These are phyloP conservation scores for Nemania sp. DNA, from an alignment of 2,329 filamentous ascomycete genomes.

Conservation along the genomic window DNA sequence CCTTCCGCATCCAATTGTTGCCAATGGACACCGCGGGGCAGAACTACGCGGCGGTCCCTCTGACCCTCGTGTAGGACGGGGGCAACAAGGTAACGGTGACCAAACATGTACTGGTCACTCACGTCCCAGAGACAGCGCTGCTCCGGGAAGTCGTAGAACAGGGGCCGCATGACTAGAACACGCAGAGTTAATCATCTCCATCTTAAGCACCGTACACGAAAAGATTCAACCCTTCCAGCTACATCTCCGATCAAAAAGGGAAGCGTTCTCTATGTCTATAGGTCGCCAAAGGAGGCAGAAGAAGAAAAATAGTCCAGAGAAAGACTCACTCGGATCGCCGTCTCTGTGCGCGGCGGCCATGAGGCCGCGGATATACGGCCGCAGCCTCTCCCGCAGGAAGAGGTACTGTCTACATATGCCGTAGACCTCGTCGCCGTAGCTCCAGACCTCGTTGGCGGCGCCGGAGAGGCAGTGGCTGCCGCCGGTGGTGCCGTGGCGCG, in stretches of 20 bases:
- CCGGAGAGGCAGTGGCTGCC: slow-evolving; percentile 61
- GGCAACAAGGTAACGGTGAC: slow-evolving; percentile 67
- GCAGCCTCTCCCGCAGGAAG: slow-evolving; percentile 66
- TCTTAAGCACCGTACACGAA: no score
- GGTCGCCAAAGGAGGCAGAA: no score
- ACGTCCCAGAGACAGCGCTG: slow-evolving; percentile 67
- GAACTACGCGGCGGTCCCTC: slow-evolving; percentile 34
- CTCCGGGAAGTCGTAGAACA: slow-evolving; percentile 73
- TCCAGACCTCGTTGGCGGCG: slow-evolving; percentile 74
- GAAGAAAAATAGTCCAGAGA: no score
- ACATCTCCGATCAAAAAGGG: no score
- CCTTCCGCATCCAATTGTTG: slow-evolving; percentile 32
- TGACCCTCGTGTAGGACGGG: slow-evolving; percentile 66
- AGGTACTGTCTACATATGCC: slow-evolving; percentile 71
- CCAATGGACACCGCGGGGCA: slow-evolving; percentile 36
- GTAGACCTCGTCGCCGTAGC: slow-evolving; percentile 71
- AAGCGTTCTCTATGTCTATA: no score
- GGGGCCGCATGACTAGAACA: slow-evolving; percentile 72
- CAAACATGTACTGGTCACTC: slow-evolving; percentile 74
- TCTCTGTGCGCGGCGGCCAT: slow-evolving; percentile 71
- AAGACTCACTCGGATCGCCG: slow-evolving; percentile 68
- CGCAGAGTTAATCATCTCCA: no score
- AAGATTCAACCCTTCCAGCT: no score
- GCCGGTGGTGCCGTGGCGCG: slow-evolving; percentile 52
- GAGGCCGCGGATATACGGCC: slow-evolving; percentile 67